phyloP scores from a whole-genome alignment of 768 basidiomycete species.

The Pleurotus ostreatus region DNA sequence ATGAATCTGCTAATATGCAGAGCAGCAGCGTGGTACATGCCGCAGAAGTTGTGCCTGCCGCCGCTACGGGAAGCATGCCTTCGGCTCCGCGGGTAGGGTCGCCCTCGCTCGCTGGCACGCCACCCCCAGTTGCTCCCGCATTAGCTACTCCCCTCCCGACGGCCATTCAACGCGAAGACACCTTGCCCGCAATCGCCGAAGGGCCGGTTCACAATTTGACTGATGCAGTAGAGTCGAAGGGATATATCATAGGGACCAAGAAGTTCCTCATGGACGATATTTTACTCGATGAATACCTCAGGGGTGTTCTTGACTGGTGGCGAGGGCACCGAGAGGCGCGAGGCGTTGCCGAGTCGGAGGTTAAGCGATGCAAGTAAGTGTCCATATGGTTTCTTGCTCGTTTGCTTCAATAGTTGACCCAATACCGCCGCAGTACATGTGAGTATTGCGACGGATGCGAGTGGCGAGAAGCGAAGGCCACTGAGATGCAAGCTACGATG shows the following conservation, averaged over 20 bases:
- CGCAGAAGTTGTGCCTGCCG: neutral
- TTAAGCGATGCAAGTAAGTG: constrained; percentile 65
- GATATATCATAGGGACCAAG: constrained; percentile 62
- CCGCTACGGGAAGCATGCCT: too few relatives aligned
- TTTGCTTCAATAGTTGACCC: neutral
- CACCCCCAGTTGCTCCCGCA: neutral
- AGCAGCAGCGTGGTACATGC: neutral
- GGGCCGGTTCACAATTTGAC: neutral
- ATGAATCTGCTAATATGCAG: too few relatives aligned
- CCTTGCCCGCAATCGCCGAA: neutral
- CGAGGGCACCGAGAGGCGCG: constrained; percentile 57
- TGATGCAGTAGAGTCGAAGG: constrained; percentile 14
- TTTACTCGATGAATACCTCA: constrained; percentile 51
- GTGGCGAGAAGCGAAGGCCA: constrained; percentile 64
- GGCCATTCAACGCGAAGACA: neutral
- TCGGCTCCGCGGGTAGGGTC: neutral
- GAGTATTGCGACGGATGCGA: constrained; percentile 77
- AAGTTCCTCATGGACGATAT: constrained; percentile 50
- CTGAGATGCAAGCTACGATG: constrained; percentile 21
- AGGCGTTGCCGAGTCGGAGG: constrained; percentile 64
- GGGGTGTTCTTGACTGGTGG: constrained; percentile 70
- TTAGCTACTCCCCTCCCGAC: neutral
- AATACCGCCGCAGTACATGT: constrained; percentile 44
- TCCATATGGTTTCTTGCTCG: neutral
- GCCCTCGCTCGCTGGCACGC: neutral